Conservation (phyloP, 768 basidiomycete genomes). For the Chlorophyllum brunneum region DNA sequence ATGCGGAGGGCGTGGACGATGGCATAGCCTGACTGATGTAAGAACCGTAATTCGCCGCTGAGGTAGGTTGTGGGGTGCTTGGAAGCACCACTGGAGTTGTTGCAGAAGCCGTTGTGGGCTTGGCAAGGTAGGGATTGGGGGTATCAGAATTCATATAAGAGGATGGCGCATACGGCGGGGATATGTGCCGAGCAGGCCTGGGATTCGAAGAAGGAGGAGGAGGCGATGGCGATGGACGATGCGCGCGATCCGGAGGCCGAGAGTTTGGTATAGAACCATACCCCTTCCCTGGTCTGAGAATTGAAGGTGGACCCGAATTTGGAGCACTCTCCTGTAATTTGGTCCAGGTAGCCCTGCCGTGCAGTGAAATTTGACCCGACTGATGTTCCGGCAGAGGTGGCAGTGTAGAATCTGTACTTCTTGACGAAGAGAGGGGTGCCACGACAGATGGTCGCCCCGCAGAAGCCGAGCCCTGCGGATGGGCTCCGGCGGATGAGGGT, state of each 20-base stretch:
- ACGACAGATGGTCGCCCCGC: constrained; percentile 1
- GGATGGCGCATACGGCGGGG: background rate
- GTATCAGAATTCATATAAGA: background rate
- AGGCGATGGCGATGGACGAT: constrained; percentile 16
- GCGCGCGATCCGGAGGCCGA: constrained; percentile 13
- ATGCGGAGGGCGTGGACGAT: background rate
- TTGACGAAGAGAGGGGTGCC: constrained; percentile 13
- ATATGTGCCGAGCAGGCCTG: background rate
- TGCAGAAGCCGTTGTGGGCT: constrained; percentile 9
- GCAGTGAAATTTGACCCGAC: background rate
- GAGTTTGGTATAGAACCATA: constrained; percentile 13
- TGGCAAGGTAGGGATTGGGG: constrained; percentile 20
- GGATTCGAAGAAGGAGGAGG: constrained; percentile 8
- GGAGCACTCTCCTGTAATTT: constrained; percentile 16
- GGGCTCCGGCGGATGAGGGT: constrained; percentile 16
- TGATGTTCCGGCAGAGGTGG: constrained; percentile 37
- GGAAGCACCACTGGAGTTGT: constrained; percentile 13
- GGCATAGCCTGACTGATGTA: background rate
- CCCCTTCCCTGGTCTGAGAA: constrained; percentile 2
- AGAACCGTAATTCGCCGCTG: background rate
- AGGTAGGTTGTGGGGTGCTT: background rate
- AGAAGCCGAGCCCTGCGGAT: constrained; percentile 1
- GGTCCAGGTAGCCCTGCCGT: too few relatives aligned
- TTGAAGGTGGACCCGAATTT: constrained; percentile 1
- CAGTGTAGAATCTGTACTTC: constrained; percentile 27